These are phyloP conservation scores for Logfia minima DNA, from an alignment of 129 eudicot genomes.

Conservation along the genomic window DNA sequence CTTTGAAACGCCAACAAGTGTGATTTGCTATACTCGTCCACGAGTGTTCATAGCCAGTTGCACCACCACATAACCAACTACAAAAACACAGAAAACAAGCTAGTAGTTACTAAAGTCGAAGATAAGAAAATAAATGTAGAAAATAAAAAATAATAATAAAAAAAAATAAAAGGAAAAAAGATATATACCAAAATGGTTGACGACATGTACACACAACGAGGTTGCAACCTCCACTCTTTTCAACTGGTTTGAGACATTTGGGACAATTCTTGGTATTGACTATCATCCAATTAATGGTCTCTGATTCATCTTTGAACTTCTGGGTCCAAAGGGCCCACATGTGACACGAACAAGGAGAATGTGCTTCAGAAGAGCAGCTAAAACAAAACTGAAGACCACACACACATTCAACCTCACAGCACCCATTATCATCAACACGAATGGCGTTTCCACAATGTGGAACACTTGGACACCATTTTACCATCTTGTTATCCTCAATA, in stretches of 20 bases:
- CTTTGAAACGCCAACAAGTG: constrained; percentile 70
- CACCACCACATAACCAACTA: constrained; percentile 81
- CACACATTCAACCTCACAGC: constrained; percentile 72
- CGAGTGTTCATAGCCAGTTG: constrained; percentile 52
- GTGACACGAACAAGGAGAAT: constrained; percentile 87
- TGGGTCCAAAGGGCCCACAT: constrained; percentile 75
- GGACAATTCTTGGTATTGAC: constrained; percentile 65
- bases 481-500: constrained; percentile 74
- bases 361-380: constrained; percentile 61
- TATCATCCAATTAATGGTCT: constrained; percentile 54
- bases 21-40: constrained; percentile 51
- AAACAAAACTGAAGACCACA: constrained; percentile 84
- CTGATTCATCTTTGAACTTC: constrained; percentile 56
- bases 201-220: constrained; percentile 51
- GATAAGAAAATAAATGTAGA: too few species aligned
- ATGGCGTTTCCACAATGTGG: constrained; percentile 91
- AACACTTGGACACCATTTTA: constrained; percentile 88
- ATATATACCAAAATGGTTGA: constrained; percentile 61
- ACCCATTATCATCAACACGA: constrained; percentile 60
- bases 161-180: not conserved
- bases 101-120: not conserved
- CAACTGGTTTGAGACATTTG: constrained; percentile 66
- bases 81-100: constrained; percentile 27
- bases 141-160: too few species aligned
- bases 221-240: constrained; percentile 81